Percentiles rank a stretch among this genome's conserved stretches.
phyloP scores from a whole-genome alignment of 2,329 filamentous ascomycete species.

The Cadophora sp. region DNA sequence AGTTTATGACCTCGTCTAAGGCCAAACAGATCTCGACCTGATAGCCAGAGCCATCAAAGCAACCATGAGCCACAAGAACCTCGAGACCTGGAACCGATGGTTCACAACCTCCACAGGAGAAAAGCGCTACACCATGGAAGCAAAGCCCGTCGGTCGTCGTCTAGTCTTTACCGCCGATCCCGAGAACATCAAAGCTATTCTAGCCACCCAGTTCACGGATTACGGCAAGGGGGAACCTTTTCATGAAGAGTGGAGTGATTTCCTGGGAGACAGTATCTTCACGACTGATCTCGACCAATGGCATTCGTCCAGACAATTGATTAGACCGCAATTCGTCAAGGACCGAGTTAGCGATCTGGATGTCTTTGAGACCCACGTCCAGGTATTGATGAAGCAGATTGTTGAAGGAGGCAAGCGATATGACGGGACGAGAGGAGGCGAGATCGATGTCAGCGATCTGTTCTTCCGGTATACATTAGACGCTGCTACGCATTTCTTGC shows the following conservation, averaged over 20 bases:
- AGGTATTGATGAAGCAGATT: constrained; percentile 74
- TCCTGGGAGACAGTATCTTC: constrained; percentile 79
- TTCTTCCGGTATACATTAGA: constrained; percentile 89
- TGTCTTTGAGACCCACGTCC: constrained; percentile 80
- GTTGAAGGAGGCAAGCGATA: constrained; percentile 57
- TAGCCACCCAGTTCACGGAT: constrained; percentile 86
- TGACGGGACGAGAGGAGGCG: constrained; percentile 57
- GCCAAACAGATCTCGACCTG: constrained; percentile 69
- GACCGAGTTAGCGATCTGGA: constrained; percentile 84
- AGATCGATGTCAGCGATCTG: constrained; percentile 75
- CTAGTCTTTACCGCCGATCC: constrained; percentile 77
- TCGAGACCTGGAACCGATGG: constrained; percentile 64
- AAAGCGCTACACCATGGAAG: constrained; percentile 64
- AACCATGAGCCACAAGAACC: constrained; percentile 59
- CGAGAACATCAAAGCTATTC: constrained; percentile 88
- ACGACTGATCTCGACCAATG: constrained; percentile 80
- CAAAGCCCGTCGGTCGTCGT: constrained; percentile 38
- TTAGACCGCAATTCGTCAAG: constrained; percentile 86
- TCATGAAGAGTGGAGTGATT: constrained; percentile 76
- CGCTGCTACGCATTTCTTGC: constrained; percentile 83
- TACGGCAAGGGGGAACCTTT: constrained; percentile 84
- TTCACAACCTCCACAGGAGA: constrained; percentile 50
- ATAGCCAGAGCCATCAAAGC: constrained; percentile 62
- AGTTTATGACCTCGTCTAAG: too few relatives aligned
- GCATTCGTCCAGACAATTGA: constrained; percentile 81